Base-by-base conservation (phyloP, 2,329 filamentous ascomycete species). In the Annulohypoxylon truncatum region DNA sequence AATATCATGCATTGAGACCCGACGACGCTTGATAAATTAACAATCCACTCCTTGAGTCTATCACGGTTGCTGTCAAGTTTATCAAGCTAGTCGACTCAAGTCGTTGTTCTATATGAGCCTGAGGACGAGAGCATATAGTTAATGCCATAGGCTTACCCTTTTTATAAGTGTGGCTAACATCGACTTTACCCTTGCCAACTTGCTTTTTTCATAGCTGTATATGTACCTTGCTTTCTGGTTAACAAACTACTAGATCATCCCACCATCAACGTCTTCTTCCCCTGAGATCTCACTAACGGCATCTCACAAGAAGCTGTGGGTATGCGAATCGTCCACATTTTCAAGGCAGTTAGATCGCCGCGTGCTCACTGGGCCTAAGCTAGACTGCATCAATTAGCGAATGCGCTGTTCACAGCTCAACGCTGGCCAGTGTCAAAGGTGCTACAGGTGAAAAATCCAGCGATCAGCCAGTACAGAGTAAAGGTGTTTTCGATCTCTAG, bases 281-380 rank as follows among this genome's bases (percentile, higher is more conserved):
- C 28, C 33, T 40, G 5, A 53, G 55, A 50, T 29, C 33, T 29
- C 46, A 54, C 52, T 52, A 22, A 10, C 40, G 42, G 9, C 18
- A 47, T 53, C 42, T 47, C 28, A 31, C 6, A 44, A 15, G 35
- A 33, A 58, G 24, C 28, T 40, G 54, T 59, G 61, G 57, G 61
- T 20, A 69, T 67, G 59, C 63, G 33, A 67, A 58, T 48, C 35
- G 52, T 35, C 28, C 48, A 52, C 52, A 35, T n/a, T 42, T 38
- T 29, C 10, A 18, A 63, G 47, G 51, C 55, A 66, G 59, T 51
- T 48, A 51, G 42, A 51, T 61, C 50, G 28, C 20, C 26, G 48
- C 46, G n/a, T 44, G 8, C 31, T 64, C 22, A n/a, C 46, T 18
- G 35, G 51, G 26, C 26, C 40, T 59, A 15, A 51, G 42, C 35